Conservation (phyloP, 805 yeast genomes). For the Wickerhamomyces chambardii region DNA sequence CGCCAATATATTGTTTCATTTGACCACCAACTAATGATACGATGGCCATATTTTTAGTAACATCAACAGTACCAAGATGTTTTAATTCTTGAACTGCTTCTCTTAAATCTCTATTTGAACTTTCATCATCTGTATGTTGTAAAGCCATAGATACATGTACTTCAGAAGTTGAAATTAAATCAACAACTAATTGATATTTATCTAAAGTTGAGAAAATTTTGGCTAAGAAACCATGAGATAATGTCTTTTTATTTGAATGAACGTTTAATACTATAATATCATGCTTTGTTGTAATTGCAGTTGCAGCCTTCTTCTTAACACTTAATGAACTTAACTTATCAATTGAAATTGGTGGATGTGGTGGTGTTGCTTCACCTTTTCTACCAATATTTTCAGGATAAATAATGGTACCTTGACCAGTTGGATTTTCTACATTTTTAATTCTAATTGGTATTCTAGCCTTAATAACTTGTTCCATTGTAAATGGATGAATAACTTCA, state of each 20-base stretch:
- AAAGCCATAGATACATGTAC: slow-evolving; percentile 98
- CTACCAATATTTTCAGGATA: slow-evolving; percentile 86
- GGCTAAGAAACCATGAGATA: slow-evolving; percentile 93
- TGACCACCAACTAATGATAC: slow-evolving; percentile 94
- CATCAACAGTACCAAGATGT: slow-evolving; percentile 81
- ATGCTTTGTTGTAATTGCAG: slow-evolving; percentile 94
- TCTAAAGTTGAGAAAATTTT: slow-evolving; percentile 82
- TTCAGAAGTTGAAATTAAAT: slow-evolving; percentile 92
- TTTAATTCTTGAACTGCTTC: slow-evolving; percentile 73
- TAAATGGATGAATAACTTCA: slow-evolving; percentile 97
- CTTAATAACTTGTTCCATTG: slow-evolving; percentile 97
- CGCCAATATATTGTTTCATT: slow-evolving; percentile 94
- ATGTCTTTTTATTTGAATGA: slow-evolving; percentile 87
- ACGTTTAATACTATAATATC: slow-evolving; percentile 88
- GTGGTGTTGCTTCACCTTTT: slow-evolving; percentile 85
- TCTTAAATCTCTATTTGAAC: slow-evolving; percentile 41
- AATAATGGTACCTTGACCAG: slow-evolving; percentile 88
- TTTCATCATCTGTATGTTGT: slow-evolving; percentile 63
- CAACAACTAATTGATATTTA: slow-evolving; percentile 79
- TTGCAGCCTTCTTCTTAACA: slow-evolving; percentile 59
- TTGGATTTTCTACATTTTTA: slow-evolving; percentile 90
- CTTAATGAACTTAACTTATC: slow-evolving; percentile 25
- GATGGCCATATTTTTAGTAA: slow-evolving; percentile 81
- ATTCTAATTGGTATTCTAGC: slow-evolving; percentile 96
- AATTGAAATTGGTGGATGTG: slow-evolving; percentile 84